These are phyloP conservation scores for Stenogyne calaminthoides DNA, from an alignment of 305 asterid genomes.

Conservation along the genomic window DNA sequence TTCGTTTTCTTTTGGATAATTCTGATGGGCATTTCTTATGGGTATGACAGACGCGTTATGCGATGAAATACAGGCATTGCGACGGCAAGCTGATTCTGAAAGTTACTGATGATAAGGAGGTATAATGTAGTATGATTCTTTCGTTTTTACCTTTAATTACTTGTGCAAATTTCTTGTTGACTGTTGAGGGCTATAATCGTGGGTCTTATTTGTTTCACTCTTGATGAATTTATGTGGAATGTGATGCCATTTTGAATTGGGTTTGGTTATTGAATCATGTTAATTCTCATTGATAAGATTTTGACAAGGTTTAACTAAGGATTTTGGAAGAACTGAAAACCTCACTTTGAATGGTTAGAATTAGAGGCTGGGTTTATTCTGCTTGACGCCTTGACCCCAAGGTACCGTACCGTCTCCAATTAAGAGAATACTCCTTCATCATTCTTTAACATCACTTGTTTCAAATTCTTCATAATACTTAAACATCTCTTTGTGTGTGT, in stretches of 20 bases:
- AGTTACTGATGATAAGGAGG: conserved; percentile 73
- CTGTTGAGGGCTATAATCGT: neutral
- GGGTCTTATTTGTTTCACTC: neutral
- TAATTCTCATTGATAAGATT: neutral
- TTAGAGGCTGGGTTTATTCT: neutral
- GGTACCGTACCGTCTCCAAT: neutral
- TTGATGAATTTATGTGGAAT: conserved; percentile 12
- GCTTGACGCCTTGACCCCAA: neutral
- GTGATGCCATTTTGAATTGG: neutral
- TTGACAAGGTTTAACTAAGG: neutral
- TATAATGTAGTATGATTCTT: conserved; percentile 23
- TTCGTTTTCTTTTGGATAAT: neutral
- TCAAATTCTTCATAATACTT: neutral
- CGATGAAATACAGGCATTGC: conserved; percentile 70
- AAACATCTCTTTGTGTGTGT: neutral
- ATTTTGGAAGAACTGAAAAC: neutral
- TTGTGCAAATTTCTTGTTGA: neutral
- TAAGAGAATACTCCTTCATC: neutral
- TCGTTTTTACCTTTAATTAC: neutral
- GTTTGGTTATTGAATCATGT: neutral
- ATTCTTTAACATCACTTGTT: neutral
- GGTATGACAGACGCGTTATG: conserved; percentile 58
- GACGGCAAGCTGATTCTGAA: conserved; percentile 77
- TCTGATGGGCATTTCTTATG: conserved; percentile 4
- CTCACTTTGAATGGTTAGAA: neutral